phyloP scores from a whole-genome alignment of 768 basidiomycete species.

The Phallus indusiatus region DNA sequence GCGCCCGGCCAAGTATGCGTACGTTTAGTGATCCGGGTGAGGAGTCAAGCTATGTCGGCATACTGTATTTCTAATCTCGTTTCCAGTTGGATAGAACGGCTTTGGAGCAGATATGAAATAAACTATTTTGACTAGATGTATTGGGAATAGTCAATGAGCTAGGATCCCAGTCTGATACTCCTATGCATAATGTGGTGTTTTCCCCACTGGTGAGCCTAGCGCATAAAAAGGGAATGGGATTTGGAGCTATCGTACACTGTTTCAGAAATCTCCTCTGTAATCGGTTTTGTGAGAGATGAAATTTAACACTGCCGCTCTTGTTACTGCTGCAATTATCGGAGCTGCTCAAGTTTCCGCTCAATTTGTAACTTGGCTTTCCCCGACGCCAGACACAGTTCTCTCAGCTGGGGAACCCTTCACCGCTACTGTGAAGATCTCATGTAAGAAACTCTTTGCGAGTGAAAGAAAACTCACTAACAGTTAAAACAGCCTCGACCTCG shows the following conservation, averaged over 20 bases:
- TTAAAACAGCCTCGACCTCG: not conserved
- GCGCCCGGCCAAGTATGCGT: too few species aligned
- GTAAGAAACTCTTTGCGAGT: not conserved
- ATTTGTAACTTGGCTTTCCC: not conserved
- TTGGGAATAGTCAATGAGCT: too few species aligned
- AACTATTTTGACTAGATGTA: too few species aligned
- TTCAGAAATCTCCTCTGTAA: not conserved
- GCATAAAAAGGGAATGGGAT: not conserved
- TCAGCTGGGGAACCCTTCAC: slow-evolving; percentile 3
- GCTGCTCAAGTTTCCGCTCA: slow-evolving; percentile 1
- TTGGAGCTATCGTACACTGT: not conserved
- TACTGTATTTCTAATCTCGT: too few species aligned
- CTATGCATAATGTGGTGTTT: too few species aligned
- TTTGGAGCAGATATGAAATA: too few species aligned
- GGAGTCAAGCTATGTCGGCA: too few species aligned
- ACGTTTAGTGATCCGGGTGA: too few species aligned
- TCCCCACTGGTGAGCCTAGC: not conserved
- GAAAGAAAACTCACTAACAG: not conserved
- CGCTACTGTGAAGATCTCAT: not conserved
- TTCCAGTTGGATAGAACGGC: too few species aligned
- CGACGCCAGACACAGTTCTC: not conserved
- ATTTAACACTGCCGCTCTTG: not conserved
- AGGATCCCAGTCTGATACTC: too few species aligned
- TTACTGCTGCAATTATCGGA: not conserved
- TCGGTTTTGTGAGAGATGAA: not conserved